Conservation (phyloP, 495 filamentous ascomycete species). For the Aspergillus haitiensis region DNA sequence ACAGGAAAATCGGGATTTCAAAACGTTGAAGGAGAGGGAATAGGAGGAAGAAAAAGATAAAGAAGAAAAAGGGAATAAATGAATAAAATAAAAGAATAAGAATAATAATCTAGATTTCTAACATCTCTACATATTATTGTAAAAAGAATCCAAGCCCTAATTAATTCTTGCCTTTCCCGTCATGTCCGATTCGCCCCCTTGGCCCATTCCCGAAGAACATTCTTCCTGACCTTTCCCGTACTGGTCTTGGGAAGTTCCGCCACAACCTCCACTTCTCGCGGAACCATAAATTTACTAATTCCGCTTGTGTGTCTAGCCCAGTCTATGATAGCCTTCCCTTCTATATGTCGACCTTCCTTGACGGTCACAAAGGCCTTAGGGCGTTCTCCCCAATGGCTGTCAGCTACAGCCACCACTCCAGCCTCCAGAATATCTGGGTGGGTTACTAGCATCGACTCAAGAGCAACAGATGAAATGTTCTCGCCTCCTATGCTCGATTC, state of each 20-base stretch:
- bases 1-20: no score
- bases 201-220: slow-evolving; percentile 84
- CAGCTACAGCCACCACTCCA: slow-evolving; percentile 84
- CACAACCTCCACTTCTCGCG: slow-evolving; percentile 87
- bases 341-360: slow-evolving; percentile 58
- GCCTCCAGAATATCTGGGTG: slow-evolving; percentile 90
- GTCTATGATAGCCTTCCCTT: slow-evolving; percentile 70
- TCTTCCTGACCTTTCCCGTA: slow-evolving; percentile 96
- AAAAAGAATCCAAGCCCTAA: slow-evolving; percentile 4
- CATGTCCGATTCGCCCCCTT: slow-evolving; percentile 39
- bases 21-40: no score
- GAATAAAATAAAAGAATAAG: no score
- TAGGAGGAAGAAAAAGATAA: no score
- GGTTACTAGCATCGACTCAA: slow-evolving; percentile 87
- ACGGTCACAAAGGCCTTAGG: slow-evolving; percentile 93
- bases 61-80: no score
- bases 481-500: slow-evolving; percentile 69
- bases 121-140: no score
- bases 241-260: slow-evolving; percentile 90
- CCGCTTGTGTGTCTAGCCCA: slow-evolving; percentile 79
- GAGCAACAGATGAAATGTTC: slow-evolving; percentile 91
- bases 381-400: slow-evolving; percentile 90
- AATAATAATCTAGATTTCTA: no score
- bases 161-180: not conserved
- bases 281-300: slow-evolving; percentile 95